These are phyloP conservation scores for Lonicera japonica DNA, from an alignment of 129 eudicot genomes.

Conservation along the genomic window DNA sequence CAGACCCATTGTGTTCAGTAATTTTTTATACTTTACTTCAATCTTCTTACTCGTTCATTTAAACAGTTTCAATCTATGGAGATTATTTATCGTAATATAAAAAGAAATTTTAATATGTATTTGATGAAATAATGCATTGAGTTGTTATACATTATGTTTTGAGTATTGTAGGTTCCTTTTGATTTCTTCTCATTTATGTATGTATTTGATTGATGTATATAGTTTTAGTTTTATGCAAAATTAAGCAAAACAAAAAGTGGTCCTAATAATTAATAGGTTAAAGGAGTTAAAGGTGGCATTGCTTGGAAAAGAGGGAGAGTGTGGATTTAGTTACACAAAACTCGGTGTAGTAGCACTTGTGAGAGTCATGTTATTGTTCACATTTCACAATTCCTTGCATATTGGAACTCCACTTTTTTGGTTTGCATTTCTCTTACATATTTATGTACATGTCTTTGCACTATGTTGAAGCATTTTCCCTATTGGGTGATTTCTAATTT, in stretches of 20 bases:
- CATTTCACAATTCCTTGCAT: neutral
- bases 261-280: neutral
- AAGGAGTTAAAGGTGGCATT: neutral
- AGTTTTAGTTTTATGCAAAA: neutral
- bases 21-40: no score
- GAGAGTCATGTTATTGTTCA: neutral
- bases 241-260: neutral
- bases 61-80: no score
- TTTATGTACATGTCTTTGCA: neutral
- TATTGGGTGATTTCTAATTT: no score
- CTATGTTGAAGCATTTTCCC: neutral
- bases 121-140: no score
- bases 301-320: neutral
- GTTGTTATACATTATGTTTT: no score
- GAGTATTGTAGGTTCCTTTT: no score
- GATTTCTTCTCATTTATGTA: no score
- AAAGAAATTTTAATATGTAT: no score
- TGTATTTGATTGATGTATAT: no score
- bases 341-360: neutral
- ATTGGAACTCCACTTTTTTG: neutral
- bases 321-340: neutral
- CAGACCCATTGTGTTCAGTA: no score
- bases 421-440: neutral
- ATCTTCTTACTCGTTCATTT: no score
- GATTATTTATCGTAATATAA: no score